Base-by-base conservation (phyloP, 306 rosid species). In the Prinsepia uniflora region DNA sequence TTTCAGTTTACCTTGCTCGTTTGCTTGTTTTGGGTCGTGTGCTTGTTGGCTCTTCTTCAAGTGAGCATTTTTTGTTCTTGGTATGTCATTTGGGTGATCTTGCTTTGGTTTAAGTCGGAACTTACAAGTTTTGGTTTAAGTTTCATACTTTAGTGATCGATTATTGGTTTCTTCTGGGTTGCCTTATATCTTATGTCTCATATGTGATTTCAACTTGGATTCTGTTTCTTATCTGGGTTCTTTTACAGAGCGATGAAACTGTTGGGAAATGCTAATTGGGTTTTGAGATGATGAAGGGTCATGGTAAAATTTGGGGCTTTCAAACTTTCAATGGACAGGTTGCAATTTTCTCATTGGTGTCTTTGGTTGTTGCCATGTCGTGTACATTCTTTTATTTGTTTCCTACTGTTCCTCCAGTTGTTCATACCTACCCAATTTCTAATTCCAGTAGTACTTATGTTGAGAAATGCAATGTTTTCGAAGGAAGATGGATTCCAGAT, bases 401-500 rank as follows among this genome's bases (percentile, higher is more conserved):
- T 81, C 87, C 94, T 44, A 59, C 60, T 74, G 46, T 75, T 66
- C 68, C 63, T 17, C 69, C 78, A 6, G 78, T 67, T 5, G 55
- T 64, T 79, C 81, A 14, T 55, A 80, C 84, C 75, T 74, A 46
- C 20, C 80, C 66, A 45, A 62, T 80, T 80, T 70, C 72, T 0
- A 76, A 81, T 67, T 55, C 79, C 41, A 75, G 65, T 68, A 73
- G 53, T 62, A 74, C 68, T 45, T 67, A 81, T 4, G 45, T 34
- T 70, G 81, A 68, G n/a, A 54, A 80, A 17, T 91, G 99, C 73
- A 72, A 89, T 75, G 84, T 89, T 70, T 90, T 86, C 76, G 81
- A 94, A 41, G 98, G 98, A 78, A 83, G 80, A 10, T 94, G 98
- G 98, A 39, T 89, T 15, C 68, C 19, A 10, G 97, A 94, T 76